phyloP scores from a whole-genome alignment of 345 rosid genomes.

The Boechera stricta region DNA sequence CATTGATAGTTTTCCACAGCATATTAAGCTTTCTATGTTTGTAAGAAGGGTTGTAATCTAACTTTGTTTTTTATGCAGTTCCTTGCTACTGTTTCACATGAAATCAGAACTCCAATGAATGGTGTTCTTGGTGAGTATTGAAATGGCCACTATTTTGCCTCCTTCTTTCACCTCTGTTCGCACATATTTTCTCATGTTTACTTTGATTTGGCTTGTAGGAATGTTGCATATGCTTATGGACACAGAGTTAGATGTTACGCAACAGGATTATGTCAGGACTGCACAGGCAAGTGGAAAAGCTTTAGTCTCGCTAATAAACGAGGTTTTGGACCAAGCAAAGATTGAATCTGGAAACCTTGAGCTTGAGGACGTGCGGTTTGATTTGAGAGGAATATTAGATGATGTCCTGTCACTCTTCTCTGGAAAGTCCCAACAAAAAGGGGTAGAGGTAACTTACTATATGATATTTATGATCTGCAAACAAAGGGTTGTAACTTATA shows the following conservation, averaged over 20 bases:
- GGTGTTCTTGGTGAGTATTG: slow-evolving; percentile 89
- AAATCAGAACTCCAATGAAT: slow-evolving; percentile 98
- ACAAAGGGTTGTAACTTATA: neutral
- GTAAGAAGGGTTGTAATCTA: slow-evolving; percentile 29
- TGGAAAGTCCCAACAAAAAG: slow-evolving; percentile 84
- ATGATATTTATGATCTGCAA: slow-evolving; percentile 33
- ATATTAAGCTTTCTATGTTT: slow-evolving; percentile 20
- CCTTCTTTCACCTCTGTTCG: neutral
- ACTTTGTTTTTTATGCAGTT: slow-evolving; percentile 58
- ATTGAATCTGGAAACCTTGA: slow-evolving; percentile 96
- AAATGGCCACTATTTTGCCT: neutral
- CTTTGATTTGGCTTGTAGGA: slow-evolving; percentile 56
- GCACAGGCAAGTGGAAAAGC: slow-evolving; percentile 97
- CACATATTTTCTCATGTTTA: slow-evolving; percentile 27
- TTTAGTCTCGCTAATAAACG: slow-evolving; percentile 85
- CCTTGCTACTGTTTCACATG: slow-evolving; percentile 99
- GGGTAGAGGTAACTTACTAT: slow-evolving; percentile 73
- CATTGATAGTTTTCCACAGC: slow-evolving; percentile 7
- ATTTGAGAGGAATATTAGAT: slow-evolving; percentile 77
- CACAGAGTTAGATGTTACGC: slow-evolving; percentile 86
- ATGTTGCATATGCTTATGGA: slow-evolving; percentile 94
- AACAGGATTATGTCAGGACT: slow-evolving; percentile 88
- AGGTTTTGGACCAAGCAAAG: slow-evolving; percentile 94
- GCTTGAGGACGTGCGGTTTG: slow-evolving; percentile 87
- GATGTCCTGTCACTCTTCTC: slow-evolving; percentile 96